Percentiles rank a stretch among this genome's conserved stretches.
These are phyloP conservation scores for Vaccinium vitisidaea DNA, from an alignment of 148 eudicot genomes.

Conservation along the genomic window DNA sequence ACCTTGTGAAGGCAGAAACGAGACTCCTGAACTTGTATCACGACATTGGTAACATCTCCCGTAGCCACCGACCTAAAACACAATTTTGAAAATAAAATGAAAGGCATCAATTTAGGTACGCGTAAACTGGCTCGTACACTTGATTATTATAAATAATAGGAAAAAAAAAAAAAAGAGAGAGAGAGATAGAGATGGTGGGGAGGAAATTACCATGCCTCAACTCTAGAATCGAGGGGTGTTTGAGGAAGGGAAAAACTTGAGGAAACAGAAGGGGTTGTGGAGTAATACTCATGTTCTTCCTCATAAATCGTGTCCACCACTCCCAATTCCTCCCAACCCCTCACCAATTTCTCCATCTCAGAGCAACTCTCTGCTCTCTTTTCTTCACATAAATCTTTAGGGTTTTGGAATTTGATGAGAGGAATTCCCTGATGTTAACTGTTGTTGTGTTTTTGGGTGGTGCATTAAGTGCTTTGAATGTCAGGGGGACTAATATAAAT, in stretches of 20 bases:
- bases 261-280: conserved; percentile 31
- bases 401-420: conserved; percentile 23
- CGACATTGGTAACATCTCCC: conserved; percentile 55
- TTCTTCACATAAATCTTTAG: neutral
- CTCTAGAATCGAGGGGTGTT: conserved; percentile 36
- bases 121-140: no score
- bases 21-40: conserved; percentile 51
- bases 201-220: conserved; percentile 48
- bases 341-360: conserved; percentile 12
- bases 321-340: conserved; percentile 46
- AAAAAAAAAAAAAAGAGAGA: neutral
- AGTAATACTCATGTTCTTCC: conserved; percentile 35
- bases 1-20: conserved; percentile 80
- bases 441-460: conserved; percentile 13
- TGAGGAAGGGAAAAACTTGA: conserved; percentile 24
- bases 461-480: conserved; percentile 36
- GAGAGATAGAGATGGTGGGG: neutral
- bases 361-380: neutral
- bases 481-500: conserved; percentile 25
- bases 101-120: neutral
- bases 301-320: conserved; percentile 68
- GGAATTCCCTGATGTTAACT: conserved; percentile 13
- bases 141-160: no score
- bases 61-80: conserved; percentile 46
- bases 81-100: neutral